phyloP scores from a whole-genome alignment of 2,329 filamentous ascomycete genomes.

The Ustilaginoidea virens region DNA sequence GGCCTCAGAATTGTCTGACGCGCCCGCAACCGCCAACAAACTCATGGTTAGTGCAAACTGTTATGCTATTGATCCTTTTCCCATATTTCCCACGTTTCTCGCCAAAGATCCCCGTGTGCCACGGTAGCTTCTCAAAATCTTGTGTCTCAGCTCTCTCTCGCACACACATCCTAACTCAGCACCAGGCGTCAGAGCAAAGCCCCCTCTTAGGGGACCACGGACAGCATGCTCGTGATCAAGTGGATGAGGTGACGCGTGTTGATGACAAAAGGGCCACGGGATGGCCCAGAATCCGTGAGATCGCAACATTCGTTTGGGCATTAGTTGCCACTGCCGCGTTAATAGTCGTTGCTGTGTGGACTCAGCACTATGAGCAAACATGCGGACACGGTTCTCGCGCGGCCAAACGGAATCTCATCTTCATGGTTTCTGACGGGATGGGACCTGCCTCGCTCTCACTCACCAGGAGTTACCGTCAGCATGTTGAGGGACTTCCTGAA shows the following conservation, averaged over 20 bases:
- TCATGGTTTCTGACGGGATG: conserved; percentile 99
- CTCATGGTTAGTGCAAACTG: too few relatives aligned
- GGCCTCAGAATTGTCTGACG: too few relatives aligned
- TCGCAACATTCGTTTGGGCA: conserved; percentile 5
- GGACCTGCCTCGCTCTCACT: conserved; percentile 80
- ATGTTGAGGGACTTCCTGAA: conserved; percentile 54
- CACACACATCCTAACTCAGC: neutral
- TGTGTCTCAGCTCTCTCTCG: too few relatives aligned
- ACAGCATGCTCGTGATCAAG: conserved; percentile 38
- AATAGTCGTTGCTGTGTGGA: conserved; percentile 30
- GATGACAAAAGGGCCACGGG: too few relatives aligned
- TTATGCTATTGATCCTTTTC: too few relatives aligned
- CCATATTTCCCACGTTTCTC: too few relatives aligned
- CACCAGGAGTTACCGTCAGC: conserved; percentile 76
- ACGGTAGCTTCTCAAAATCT: too few relatives aligned
- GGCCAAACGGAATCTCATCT: conserved; percentile 83
- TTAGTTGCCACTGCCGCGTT: conserved; percentile 3
- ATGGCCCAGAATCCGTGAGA: conserved; percentile 5
- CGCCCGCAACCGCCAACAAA: too few relatives aligned
- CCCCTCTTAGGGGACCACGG: conserved; percentile 2
- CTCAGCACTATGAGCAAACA: conserved; percentile 53
- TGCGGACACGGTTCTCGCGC: conserved; percentile 19
- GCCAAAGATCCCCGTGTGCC: too few relatives aligned
- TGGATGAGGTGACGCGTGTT: conserved; percentile 53
- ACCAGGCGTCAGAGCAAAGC: conserved; percentile 4